Percentiles rank a stretch among this genome's conserved stretches.
phyloP scores from a whole-genome alignment of 306 rosid species.

The Pyrus pyrifolia region DNA sequence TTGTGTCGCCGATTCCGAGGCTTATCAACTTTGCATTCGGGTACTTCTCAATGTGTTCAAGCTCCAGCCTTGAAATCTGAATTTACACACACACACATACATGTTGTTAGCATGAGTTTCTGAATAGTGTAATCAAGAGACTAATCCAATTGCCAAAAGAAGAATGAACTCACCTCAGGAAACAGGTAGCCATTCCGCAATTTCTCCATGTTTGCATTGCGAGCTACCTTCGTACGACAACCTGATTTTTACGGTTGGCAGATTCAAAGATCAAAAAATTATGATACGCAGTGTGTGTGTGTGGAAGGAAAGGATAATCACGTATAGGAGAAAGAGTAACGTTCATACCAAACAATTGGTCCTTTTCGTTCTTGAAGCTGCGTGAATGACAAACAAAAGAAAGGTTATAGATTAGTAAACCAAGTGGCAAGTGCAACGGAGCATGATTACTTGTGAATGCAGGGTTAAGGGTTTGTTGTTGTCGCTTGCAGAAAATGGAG shows the following conservation, averaged over 20 bases:
- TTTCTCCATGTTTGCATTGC: conserved; percentile 63
- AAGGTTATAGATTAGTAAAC: neutral
- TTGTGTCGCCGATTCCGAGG: conserved; percentile 71
- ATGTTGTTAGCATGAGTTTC: neutral
- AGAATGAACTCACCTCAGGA: conserved; percentile 48
- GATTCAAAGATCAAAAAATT: neutral
- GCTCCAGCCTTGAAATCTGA: neutral
- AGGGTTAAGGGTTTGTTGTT: no score
- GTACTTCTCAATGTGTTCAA: conserved; percentile 42
- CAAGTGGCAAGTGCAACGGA: conserved; percentile 5
- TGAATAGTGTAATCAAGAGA: neutral
- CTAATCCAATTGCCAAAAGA: neutral
- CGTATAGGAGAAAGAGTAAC: neutral
- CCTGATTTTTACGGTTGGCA: conserved; percentile 31
- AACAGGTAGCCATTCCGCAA: conserved; percentile 57
- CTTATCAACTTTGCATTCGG: conserved; percentile 56
- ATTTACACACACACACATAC: no score
- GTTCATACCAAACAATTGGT: conserved; percentile 35
- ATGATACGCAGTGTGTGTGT: neutral
- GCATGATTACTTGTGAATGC: neutral
- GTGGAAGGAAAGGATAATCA: neutral
- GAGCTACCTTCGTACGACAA: conserved; percentile 48
- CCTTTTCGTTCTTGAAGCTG: conserved; percentile 33
- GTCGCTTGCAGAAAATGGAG: neutral
- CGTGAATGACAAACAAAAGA: conserved; percentile 19